Base-by-base conservation (phyloP, 2,329 filamentous ascomycete species). In the Botrytis fragariae region DNA sequence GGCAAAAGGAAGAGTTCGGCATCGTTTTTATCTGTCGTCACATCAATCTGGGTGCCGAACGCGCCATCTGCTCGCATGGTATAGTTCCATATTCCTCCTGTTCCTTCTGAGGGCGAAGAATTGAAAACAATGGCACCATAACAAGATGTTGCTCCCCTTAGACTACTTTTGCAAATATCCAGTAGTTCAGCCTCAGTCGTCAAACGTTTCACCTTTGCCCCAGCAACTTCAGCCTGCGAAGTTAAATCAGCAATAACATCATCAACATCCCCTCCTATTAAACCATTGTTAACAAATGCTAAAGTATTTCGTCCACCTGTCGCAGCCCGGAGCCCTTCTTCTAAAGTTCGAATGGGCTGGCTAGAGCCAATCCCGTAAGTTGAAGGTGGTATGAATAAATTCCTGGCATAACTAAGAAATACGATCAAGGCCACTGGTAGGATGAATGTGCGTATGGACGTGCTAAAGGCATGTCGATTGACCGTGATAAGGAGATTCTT, bases 351-450 rank as follows among this genome's bases (percentile, higher is more conserved):
- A 75, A 97, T 83, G 0, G 90, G 86, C 10, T 83, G 84, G 0
- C 89, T 82, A 0, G 85, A 80, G 62, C 91, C 92, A 76, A 97
- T 90, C 62, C 95, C 95, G 79, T 87, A 97, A 4, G 87, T 84
- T 0, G 92, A 91, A 1, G 93, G 91, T 1, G 93, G 91, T 5
- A 95, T 88, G 79, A 97, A 95, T 75, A 97, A 88, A 81, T 95
- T 95, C 77, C 93, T 91, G 25, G 93, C 91, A 81, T 92, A 95
- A 71, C 85, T 88, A 74, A 92, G 85, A 78, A 91, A 89, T 35
- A 86, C 82, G 59, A 88, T 86, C 69, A 92, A 82, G 62, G 87
- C 79, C 45, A 91, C 82, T 4, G 90, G 90, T 1, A 91, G 83
- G 32, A 91, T 57, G 68, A 92, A 86, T 9, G 89, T 87, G 77